Conservation (phyloP, 2,329 filamentous ascomycete species). For the Amesomyces nigricolor region DNA sequence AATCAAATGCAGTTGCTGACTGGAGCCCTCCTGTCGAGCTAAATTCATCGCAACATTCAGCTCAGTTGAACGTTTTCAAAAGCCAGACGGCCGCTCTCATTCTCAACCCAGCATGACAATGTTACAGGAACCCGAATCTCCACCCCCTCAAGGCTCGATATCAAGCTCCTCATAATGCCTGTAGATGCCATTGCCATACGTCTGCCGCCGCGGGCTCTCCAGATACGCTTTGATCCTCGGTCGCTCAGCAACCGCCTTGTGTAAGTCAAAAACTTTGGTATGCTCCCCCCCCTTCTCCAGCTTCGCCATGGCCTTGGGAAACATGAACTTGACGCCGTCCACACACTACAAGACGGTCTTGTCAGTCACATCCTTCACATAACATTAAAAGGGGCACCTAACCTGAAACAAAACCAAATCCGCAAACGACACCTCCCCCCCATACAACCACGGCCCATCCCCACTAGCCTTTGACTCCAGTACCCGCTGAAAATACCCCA, state of each 20-base stretch:
- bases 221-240: conserved; percentile 65
- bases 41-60: too few relatives aligned
- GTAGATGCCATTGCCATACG: conserved; percentile 62
- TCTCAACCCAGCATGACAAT: too few relatives aligned
- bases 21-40: too few relatives aligned
- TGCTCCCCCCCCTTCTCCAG: conserved; percentile 53
- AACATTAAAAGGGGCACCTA: conserved; percentile 17
- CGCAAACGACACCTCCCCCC: conserved; percentile 60
- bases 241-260: conserved; percentile 56
- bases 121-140: too few relatives aligned
- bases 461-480: conserved; percentile 52
- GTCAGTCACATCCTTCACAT: not conserved
- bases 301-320: conserved; percentile 59
- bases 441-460: conserved; percentile 61
- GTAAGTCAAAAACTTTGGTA: conserved; percentile 56
- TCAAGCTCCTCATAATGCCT: conserved; percentile 71
- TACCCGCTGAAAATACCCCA: conserved; percentile 64
- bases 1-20: too few relatives aligned
- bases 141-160: conserved; percentile 29
- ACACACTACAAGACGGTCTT: conserved; percentile 36
- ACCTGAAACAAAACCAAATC: conserved; percentile 71
- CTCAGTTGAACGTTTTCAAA: too few relatives aligned
- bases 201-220: conserved; percentile 54
- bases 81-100: too few relatives aligned
- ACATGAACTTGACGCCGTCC: conserved; percentile 59